Percentiles rank a stretch among this genome's conserved stretches.
These are phyloP conservation scores for Bremia lactucae DNA, from an alignment of 352 stramenopile genomes.

Conservation along the genomic window DNA sequence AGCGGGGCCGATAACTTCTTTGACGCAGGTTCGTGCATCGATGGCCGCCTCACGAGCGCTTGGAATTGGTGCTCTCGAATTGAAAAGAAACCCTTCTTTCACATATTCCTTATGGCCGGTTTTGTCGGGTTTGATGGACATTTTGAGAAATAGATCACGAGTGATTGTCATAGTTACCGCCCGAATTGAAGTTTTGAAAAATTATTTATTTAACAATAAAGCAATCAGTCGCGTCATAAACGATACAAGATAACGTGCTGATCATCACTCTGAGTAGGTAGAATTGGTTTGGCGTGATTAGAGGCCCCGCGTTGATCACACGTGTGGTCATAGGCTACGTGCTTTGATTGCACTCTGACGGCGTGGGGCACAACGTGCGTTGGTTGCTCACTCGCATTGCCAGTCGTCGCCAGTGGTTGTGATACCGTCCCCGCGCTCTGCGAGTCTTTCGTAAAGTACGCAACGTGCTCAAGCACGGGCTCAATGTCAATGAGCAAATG, in stretches of 20 bases:
- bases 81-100: constrained; percentile 87
- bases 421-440: constrained; percentile 3
- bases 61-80: constrained; percentile 91
- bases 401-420: constrained; percentile 12
- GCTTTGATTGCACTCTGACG: constrained; percentile 8
- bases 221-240: too few species aligned
- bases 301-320: too few species aligned
- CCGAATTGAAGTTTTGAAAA: too few species aligned
- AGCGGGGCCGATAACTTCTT: constrained; percentile 86
- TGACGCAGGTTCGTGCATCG: constrained; percentile 81
- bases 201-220: too few species aligned
- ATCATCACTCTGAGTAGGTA: too few species aligned
- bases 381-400: constrained; percentile 13
- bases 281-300: too few species aligned
- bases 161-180: too few species aligned
- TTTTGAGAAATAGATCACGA: constrained; percentile 72
- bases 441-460: constrained; percentile 29
- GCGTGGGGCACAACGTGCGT: constrained; percentile 13
- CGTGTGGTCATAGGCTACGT: constrained; percentile 20
- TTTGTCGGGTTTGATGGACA: constrained; percentile 90
- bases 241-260: too few species aligned
- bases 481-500: constrained; percentile 41
- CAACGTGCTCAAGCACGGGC: constrained; percentile 37
- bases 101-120: constrained; percentile 86
- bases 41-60: constrained; percentile 84